A percentile compares a stretch with the other conserved stretches of the same genome.
These are phyloP conservation scores for Chlamydomonas sp. DNA, from an alignment of 139 green algal genomes.

Conservation along the genomic window DNA sequence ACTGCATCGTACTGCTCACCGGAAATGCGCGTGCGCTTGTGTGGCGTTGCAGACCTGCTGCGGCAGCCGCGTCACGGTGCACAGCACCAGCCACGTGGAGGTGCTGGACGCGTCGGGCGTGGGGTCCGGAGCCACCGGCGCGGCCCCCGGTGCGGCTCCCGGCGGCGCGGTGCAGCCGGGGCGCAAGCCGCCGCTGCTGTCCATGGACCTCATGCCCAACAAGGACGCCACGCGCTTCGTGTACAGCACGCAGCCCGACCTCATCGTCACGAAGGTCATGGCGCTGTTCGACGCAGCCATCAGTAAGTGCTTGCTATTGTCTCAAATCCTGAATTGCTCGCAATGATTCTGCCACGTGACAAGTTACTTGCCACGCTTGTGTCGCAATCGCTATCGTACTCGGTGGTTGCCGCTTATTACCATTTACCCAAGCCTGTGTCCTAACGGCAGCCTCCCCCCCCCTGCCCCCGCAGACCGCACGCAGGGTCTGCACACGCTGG, in stretches of 20 bases:
- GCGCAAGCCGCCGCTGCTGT: conserved; percentile 66
- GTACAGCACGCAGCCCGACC: conserved; percentile 59
- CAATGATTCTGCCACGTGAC: not conserved
- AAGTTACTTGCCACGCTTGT: not conserved
- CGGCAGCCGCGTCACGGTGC: conserved; percentile 35
- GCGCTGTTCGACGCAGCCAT: conserved; percentile 73
- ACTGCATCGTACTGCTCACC: too few species aligned
- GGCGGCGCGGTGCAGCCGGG: not conserved
- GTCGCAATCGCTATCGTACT: not conserved
- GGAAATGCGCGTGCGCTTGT: too few species aligned
- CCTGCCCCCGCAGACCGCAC: not conserved
- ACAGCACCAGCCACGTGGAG: conserved; percentile 35
- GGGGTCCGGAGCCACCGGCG: not conserved
- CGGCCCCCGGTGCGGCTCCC: not conserved
- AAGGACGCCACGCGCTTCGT: conserved; percentile 60
- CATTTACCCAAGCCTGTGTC: not conserved
- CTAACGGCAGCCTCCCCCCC: not conserved
- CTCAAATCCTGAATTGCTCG: not conserved
- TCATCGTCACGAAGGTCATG: conserved; percentile 51
- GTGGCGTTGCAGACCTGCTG: conserved; percentile 36
- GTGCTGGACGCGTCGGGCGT: conserved; percentile 7
- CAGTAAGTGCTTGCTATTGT: conserved; percentile 11
- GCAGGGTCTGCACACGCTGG: conserved; percentile 72
- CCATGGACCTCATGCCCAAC: conserved; percentile 65
- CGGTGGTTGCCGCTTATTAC: not conserved